Conservation (phyloP, 345 rosid species). For the Lepidium africanum region DNA sequence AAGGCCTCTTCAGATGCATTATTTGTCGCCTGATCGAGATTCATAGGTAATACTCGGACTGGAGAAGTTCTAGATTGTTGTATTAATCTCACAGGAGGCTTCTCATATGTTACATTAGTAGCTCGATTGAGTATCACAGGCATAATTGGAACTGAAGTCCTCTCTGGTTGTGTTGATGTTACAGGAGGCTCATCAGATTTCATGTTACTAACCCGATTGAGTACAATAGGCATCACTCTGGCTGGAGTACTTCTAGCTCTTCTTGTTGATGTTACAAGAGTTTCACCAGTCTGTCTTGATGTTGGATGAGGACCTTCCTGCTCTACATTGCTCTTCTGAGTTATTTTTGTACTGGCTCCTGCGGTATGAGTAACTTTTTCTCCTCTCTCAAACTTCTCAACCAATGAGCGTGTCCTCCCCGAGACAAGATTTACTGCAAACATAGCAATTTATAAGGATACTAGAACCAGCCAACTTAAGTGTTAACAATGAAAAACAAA, state of each 20-base stretch:
- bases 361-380: slow-evolving; percentile 35
- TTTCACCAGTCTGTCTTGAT: slow-evolving; percentile 16
- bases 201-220: slow-evolving; percentile 12
- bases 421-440: slow-evolving; percentile 82
- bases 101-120: neutral
- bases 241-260: slow-evolving; percentile 33
- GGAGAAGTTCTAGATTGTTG: slow-evolving; percentile 18
- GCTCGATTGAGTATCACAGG: slow-evolving; percentile 3
- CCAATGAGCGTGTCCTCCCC: slow-evolving; percentile 86
- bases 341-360: slow-evolving; percentile 22
- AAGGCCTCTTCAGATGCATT: neutral
- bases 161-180: slow-evolving; percentile 19
- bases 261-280: slow-evolving; percentile 18
- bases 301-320: slow-evolving; percentile 14
- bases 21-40: neutral
- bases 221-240: slow-evolving; percentile 27
- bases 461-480: neutral
- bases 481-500: neutral
- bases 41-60: neutral
- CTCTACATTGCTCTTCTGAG: neutral
- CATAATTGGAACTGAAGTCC: slow-evolving; percentile 17
- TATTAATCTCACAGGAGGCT: slow-evolving; percentile 15
- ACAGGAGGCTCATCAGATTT: slow-evolving; percentile 13
- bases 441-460: slow-evolving; percentile 10
- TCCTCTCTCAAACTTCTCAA: slow-evolving; percentile 85